Conservation (phyloP, 2,329 filamentous ascomycete genomes). For the Phaeophleospora eucalypticola region DNA sequence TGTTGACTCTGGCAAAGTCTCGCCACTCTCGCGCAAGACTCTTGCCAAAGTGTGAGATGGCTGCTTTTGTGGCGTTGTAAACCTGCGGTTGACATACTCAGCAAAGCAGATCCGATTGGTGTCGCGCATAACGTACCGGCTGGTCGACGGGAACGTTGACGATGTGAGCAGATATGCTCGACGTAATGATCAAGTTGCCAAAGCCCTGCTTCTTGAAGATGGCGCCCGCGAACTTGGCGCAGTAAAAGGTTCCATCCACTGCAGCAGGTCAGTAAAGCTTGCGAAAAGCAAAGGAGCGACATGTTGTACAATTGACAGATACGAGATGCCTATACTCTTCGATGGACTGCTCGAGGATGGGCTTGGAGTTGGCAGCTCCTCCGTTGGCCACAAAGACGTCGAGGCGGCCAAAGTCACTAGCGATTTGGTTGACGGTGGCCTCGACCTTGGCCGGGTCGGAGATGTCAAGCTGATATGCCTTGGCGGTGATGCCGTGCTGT, state of each 20-base stretch:
- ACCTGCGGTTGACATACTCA: slow-evolving; percentile 26
- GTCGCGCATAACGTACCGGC: slow-evolving; percentile 33
- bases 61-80: slow-evolving; percentile 56
- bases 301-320: slow-evolving; percentile 53
- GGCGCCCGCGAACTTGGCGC: slow-evolving; percentile 40
- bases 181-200: slow-evolving; percentile 50
- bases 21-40: slow-evolving; percentile 55
- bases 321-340: slow-evolving; percentile 52
- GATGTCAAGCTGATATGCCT: slow-evolving; percentile 67
- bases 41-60: slow-evolving; percentile 54
- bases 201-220: slow-evolving; percentile 42
- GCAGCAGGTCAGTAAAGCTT: background rate
- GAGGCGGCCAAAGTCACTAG: slow-evolving; percentile 68
- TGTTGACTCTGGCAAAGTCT: slow-evolving; percentile 54
- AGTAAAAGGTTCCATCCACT: slow-evolving; percentile 40
- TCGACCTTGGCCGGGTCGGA: slow-evolving; percentile 33
- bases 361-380: slow-evolving; percentile 74
- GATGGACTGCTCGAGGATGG: slow-evolving; percentile 50
- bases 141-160: slow-evolving; percentile 49
- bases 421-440: slow-evolving; percentile 52
- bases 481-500: slow-evolving; percentile 20
- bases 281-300: slow-evolving; percentile 11
- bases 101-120: background rate
- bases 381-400: slow-evolving; percentile 89
- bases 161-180: slow-evolving; percentile 33